Evolutionary conservation across 1,284 basidiomycete genomes (phyloP).

Genomic region (Fomes fomentarius): DNA sequence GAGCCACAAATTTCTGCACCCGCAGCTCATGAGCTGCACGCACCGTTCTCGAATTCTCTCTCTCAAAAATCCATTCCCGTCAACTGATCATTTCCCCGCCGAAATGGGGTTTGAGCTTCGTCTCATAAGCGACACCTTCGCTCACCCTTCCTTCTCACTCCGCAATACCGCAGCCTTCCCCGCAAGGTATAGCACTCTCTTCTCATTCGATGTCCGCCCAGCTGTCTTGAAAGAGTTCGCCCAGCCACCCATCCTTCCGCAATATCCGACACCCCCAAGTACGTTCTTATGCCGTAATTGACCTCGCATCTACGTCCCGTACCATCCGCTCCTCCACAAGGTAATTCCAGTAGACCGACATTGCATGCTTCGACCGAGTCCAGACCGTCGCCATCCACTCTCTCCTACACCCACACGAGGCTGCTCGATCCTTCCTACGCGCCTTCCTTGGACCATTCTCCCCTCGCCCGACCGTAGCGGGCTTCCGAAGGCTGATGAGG

Average conservation of each 20-base stretch:
- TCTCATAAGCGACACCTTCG: background rate
- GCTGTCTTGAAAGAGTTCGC: background rate
- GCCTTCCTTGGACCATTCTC: slow-evolving; percentile 3
- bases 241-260: background rate
- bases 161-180: slow-evolving; percentile 4
- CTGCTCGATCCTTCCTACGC: background rate
- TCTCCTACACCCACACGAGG: background rate
- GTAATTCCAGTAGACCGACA: background rate
- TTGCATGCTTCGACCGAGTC: slow-evolving; percentile 11
- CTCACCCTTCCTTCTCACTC: background rate
- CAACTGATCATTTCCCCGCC: background rate
- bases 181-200: background rate
- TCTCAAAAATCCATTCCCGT: background rate
- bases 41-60: slow-evolving; percentile 13
- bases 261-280: background rate
- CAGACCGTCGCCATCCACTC: slow-evolving; percentile 7
- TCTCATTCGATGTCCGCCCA: background rate
- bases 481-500: slow-evolving; percentile 1
- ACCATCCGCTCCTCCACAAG: slow-evolving; percentile 6
- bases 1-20: slow-evolving; percentile 3
- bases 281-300: slow-evolving; percentile 17
- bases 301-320: slow-evolving; percentile 12
- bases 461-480: background rate
- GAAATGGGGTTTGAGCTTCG: background rate
- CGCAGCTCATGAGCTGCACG: slow-evolving; percentile 17